A percentile compares a stretch with the other conserved stretches of the same genome.
Conservation (phyloP, 345 rosid genomes). For the Salix exigua region DNA sequence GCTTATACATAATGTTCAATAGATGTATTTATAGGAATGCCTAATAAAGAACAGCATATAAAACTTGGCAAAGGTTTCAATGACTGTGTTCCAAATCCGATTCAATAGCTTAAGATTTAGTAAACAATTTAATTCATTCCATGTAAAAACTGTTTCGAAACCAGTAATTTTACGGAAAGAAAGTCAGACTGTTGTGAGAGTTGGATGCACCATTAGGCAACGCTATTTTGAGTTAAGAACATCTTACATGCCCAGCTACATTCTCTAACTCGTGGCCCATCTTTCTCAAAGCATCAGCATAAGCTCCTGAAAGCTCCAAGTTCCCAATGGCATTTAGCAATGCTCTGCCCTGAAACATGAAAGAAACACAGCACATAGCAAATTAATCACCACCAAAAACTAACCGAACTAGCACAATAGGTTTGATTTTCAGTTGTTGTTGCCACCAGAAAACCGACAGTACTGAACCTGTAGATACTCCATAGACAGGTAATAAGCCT, state of each 20-base stretch:
- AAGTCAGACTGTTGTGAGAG: too few relatives aligned
- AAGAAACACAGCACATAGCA: not conserved
- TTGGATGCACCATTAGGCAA: too few relatives aligned
- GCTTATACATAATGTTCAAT: too few relatives aligned
- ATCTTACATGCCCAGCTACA: slow-evolving; percentile 40
- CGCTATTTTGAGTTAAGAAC: not conserved
- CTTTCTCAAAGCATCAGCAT: slow-evolving; percentile 51
- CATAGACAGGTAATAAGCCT: slow-evolving; percentile 61
- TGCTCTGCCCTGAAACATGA: slow-evolving; percentile 50
- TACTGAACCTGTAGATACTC: slow-evolving; percentile 50
- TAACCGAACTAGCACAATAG: not conserved
- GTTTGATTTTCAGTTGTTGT: not conserved
- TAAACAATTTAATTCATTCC: too few relatives aligned
- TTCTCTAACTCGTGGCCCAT: slow-evolving; percentile 45
- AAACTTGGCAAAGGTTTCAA: too few relatives aligned
- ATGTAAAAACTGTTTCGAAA: too few relatives aligned
- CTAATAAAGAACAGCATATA: not conserved
- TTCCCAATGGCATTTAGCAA: slow-evolving; percentile 57
- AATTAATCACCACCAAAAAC: not conserved
- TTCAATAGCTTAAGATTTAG: too few relatives aligned
- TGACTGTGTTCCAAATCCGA: too few relatives aligned
- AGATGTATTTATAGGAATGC: not conserved
- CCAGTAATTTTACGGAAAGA: too few relatives aligned
- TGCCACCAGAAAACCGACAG: not conserved
- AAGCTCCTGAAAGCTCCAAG: slow-evolving; percentile 51